phyloP scores from a whole-genome alignment of 805 yeast species.

The Wickerhamiella hasegawae region DNA sequence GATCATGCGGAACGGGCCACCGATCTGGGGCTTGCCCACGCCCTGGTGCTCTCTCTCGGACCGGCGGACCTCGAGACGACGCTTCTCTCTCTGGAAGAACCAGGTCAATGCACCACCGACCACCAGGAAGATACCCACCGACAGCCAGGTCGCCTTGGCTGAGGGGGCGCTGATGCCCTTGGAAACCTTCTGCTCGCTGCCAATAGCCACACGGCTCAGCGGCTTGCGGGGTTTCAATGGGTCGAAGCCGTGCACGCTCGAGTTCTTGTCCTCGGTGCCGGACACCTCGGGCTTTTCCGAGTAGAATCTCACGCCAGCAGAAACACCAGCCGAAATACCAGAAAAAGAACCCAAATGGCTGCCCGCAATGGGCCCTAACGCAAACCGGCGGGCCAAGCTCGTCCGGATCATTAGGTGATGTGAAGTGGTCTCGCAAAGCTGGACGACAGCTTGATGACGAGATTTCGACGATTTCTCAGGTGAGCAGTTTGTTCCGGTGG shows the following conservation, averaged over 20 bases:
- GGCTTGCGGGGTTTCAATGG: constrained; percentile 35
- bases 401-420: too few relatives aligned
- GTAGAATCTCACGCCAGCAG: too few relatives aligned
- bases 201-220: constrained; percentile 65
- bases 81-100: constrained; percentile 62
- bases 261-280: too few relatives aligned
- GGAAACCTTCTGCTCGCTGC: constrained; percentile 30
- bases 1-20: constrained; percentile 67
- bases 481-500: too few relatives aligned
- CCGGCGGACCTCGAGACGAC: constrained; percentile 51
- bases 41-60: constrained; percentile 79
- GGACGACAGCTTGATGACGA: too few relatives aligned
- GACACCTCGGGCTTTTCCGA: too few relatives aligned
- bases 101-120: constrained; percentile 61
- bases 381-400: too few relatives aligned
- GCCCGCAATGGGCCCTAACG: too few relatives aligned
- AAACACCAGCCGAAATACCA: too few relatives aligned
- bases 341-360: too few relatives aligned
- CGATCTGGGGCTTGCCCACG: constrained; percentile 80
- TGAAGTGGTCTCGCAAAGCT: too few relatives aligned
- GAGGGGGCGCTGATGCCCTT: constrained; percentile 25
- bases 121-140: constrained; percentile 45
- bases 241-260: constrained; percentile 17
- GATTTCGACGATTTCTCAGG: too few relatives aligned
- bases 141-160: constrained; percentile 48